Evolutionary conservation across 2,329 filamentous ascomycete genomes (phyloP).

Genomic region (Ophiocordyceps polyrhachis-furcata): DNA sequence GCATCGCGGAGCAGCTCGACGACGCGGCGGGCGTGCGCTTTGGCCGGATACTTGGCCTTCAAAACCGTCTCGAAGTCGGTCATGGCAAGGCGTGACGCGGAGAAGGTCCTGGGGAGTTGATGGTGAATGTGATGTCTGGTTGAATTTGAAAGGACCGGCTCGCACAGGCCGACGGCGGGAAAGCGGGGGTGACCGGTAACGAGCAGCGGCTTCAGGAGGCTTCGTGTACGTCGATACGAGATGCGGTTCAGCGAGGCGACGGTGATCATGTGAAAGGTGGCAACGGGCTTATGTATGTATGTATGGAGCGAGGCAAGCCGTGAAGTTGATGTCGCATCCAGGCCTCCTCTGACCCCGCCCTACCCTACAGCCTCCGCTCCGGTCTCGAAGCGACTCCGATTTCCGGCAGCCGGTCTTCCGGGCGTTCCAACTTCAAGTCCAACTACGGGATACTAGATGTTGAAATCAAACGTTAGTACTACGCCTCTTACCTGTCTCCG

Average conservation of each 20-base stretch:
- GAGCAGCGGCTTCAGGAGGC: background rate
- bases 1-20: slow-evolving; percentile 55
- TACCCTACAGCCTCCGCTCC: too few species aligned
- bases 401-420: too few species aligned
- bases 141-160: too few species aligned
- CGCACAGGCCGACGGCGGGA: too few species aligned
- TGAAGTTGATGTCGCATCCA: background rate
- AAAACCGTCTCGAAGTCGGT: slow-evolving; percentile 32
- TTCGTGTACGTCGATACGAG: background rate
- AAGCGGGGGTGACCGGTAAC: background rate
- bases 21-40: slow-evolving; percentile 71
- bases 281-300: too few species aligned
- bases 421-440: too few species aligned
- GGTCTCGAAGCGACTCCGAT: too few species aligned
- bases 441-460: too few species aligned
- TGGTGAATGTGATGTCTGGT: background rate
- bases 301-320: too few species aligned
- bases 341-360: background rate
- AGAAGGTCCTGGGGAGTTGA: background rate
- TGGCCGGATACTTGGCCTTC: slow-evolving; percentile 58
- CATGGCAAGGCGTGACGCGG: slow-evolving; percentile 8
- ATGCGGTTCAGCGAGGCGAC: background rate
- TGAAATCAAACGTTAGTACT: too few species aligned
- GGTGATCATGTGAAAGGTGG: background rate
- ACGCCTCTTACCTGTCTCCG: too few species aligned